Conservation (phyloP, 2,329 filamentous ascomycete species). For the Exophiala sp. region DNA sequence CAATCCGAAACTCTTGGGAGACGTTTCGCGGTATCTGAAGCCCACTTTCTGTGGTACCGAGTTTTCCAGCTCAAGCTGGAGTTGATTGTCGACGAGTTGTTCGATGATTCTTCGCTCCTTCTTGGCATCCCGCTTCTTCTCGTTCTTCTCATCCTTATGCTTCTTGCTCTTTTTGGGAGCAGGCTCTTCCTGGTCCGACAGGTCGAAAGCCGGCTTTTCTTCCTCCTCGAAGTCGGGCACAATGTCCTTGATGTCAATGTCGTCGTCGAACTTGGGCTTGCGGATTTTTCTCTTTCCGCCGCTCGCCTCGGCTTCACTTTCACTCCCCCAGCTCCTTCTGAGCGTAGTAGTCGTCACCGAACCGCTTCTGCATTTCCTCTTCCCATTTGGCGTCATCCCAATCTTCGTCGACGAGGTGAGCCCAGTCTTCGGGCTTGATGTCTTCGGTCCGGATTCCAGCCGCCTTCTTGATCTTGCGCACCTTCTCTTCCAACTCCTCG, state of each 20-base stretch:
- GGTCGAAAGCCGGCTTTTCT: conserved; percentile 47
- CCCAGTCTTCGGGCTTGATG: conserved; percentile 72
- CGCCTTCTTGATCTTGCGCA: conserved; percentile 81
- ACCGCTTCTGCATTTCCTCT: conserved; percentile 77
- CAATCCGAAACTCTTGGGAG: conserved; percentile 81
- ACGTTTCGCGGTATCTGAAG: conserved; percentile 94
- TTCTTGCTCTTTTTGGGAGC: conserved; percentile 39
- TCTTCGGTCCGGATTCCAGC: conserved; percentile 63
- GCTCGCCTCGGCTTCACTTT: conserved; percentile 74
- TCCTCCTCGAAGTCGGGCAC: conserved; percentile 62
- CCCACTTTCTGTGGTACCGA: conserved; percentile 51
- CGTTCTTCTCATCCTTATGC: conserved; percentile 42
- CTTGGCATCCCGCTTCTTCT: conserved; percentile 65
- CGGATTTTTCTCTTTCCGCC: conserved; percentile 39
- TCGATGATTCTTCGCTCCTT: conserved; percentile 79
- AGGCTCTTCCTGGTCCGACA: conserved; percentile 50
- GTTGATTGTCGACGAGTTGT: conserved; percentile 72
- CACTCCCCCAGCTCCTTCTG: conserved; percentile 56
- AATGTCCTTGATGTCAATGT: conserved; percentile 94
- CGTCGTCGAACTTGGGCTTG: conserved; percentile 92
- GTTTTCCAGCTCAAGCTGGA: conserved; percentile 69
- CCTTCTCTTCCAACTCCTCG: conserved; percentile 81
- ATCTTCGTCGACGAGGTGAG: conserved; percentile 73
- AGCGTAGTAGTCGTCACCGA: conserved; percentile 87
- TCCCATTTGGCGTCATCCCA: conserved; percentile 92